Evolutionary conservation across 768 basidiomycete genomes (phyloP).

Genomic region (Boletales sp.): DNA sequence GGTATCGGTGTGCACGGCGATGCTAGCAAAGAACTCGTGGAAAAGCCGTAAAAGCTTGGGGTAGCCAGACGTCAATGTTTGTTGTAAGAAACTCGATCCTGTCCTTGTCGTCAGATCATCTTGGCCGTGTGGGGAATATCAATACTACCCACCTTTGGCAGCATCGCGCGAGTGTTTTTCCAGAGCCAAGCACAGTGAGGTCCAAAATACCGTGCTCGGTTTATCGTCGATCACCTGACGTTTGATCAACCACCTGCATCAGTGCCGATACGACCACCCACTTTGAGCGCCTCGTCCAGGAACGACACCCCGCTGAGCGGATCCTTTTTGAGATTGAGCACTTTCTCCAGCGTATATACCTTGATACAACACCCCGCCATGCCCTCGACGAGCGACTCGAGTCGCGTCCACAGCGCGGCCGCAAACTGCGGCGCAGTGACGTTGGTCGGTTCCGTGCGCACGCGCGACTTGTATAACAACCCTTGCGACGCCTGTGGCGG

Average conservation of each 20-base stretch:
- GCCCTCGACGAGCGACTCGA: constrained; percentile 79
- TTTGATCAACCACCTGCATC: constrained; percentile 1
- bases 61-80: constrained; percentile 83
- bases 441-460: constrained; percentile 88
- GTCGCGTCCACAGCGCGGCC: constrained; percentile 47
- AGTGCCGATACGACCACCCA: constrained; percentile 25
- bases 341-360: constrained; percentile 92
- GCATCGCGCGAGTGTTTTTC: constrained; percentile 83
- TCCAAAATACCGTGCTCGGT: constrained; percentile 91
- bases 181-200: constrained; percentile 69
- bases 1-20: constrained; percentile 94
- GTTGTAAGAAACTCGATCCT: constrained; percentile 91
- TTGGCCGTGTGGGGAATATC: not conserved
- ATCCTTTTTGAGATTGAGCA: constrained; percentile 86
- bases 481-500: constrained; percentile 29
- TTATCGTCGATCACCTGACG: constrained; percentile 82
- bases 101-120: constrained; percentile 4
- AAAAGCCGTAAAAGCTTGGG: constrained; percentile 85
- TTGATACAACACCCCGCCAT: constrained; percentile 91
- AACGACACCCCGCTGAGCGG: constrained; percentile 70
- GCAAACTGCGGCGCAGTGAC: constrained; percentile 85
- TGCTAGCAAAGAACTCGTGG: constrained; percentile 95
- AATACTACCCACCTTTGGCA: constrained; percentile 54
- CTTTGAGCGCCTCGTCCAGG: constrained; percentile 93
- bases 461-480: constrained; percentile 76